Evolutionary conservation across 139 green algal genomes (phyloP).

Genomic region (Chlamydomonas incerta): DNA sequence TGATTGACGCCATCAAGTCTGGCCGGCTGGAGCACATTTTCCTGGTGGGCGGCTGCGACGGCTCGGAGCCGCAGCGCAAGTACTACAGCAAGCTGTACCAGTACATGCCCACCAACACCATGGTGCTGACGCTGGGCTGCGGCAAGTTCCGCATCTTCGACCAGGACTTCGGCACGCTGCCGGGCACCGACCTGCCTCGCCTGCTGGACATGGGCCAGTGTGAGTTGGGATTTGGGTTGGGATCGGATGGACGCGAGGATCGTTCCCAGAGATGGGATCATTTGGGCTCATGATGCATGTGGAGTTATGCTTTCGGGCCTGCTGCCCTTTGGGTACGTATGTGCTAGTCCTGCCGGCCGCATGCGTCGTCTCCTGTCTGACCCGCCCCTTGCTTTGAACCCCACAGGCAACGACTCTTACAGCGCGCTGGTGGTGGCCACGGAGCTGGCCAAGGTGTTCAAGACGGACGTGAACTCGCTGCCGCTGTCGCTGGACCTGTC

Average conservation of each 20-base stretch:
- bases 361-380: too few relatives aligned
- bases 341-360: too few relatives aligned
- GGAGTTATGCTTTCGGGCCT: too few relatives aligned
- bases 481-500: constrained; percentile 78
- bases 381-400: constrained; percentile 12
- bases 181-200: constrained; percentile 69
- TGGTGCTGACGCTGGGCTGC: constrained; percentile 79
- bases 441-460: constrained; percentile 75
- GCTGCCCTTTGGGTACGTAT: too few relatives aligned
- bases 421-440: constrained; percentile 74
- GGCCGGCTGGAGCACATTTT: constrained; percentile 69
- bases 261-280: too few relatives aligned
- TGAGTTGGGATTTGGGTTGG: too few relatives aligned
- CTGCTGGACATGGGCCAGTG: constrained; percentile 88
- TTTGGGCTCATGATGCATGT: too few relatives aligned
- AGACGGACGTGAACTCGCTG: constrained; percentile 80
- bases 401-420: constrained; percentile 68
- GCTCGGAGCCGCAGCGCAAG: constrained; percentile 67
- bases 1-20: constrained; percentile 65
- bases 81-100: constrained; percentile 55
- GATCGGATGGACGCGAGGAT: too few relatives aligned
- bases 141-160: constrained; percentile 83
- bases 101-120: constrained; percentile 54
- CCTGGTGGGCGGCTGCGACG: constrained; percentile 71
- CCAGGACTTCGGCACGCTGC: constrained; percentile 71